Evolutionary conservation across 257 asterid genomes (phyloP), one percentile per base, ranked within the genome.

Genomic region (Osmanthus fragrans): DNA sequence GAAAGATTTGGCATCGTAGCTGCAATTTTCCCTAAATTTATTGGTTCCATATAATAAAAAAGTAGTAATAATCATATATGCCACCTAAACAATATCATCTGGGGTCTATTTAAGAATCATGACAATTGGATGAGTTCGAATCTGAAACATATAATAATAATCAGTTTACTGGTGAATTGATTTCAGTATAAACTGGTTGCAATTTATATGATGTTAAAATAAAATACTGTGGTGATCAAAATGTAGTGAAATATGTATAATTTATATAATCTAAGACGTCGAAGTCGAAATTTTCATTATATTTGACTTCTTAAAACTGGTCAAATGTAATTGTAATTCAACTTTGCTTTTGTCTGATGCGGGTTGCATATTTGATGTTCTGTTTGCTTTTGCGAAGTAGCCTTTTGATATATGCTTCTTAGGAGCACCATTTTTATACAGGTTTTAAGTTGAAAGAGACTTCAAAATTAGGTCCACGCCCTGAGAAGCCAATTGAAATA

Each of bases 401-500:
- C 66, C 10, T 21, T 21, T 56, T 56, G 27, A 56, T 18, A 68
- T 78, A 40, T 58, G 76, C 47, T 73, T 68, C 78, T 79, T 70
- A 78, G 74, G 67, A 63, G 32, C 74, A 80, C 73, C 64, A 72
- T 73, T 32, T 76, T 37, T 63, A 2, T 79, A 77, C 89, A 96
- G 99, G 97, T 84, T 90, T 75, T 84, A 93, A 87, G 86, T 85
- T 96, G 83, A 93, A 96, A 87, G 99, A 93, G 82, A 87, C 86
- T 74, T 90, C 97, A 68, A 93, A 93, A 63, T 33, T 92, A 82
- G 98, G 98, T 75, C 95, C 92, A 80, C 97, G 98, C 33, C 98
- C 97, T 2, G 99, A 89, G 86, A 88, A 87, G 84, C 98, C 96
- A 32, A 92, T 96, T 51, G 98, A 92, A 89, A 92, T 96, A 70